Base-by-base conservation (phyloP, 768 basidiomycete genomes). In the Lentinula raphanica region DNA sequence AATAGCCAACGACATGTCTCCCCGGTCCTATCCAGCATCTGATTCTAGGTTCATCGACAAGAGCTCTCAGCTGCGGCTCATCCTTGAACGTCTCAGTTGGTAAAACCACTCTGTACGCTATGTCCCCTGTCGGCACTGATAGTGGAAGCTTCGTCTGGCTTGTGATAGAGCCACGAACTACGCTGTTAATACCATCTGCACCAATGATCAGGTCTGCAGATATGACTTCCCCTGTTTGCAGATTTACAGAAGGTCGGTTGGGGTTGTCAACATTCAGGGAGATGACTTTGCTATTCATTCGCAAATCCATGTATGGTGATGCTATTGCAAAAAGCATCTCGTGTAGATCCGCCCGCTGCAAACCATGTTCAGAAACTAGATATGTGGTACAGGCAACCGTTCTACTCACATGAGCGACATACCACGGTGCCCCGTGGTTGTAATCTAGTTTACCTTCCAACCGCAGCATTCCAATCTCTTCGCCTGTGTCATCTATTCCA, bases 151-250 rank as follows among this genome's bases (percentile, higher is more conserved):
- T 69, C 1, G 65, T 65, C 1, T 76, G 78, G 2, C 79, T 72
- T n/a, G 82, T 76, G 39, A 74, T 70, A 54, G 75, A 67, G 64
- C 75, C 57, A 0, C 74, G 75, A 2, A 79, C 59, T 17, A 67
- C 55, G 61, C 83, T 84, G 68, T 80, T 84, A 50, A 79, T 71
- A 7, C 82, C 82, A 58, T 83, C 81, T 3, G 79, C 72, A 8
- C 73, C 74, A 1, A 76, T 65, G 28, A 74, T 58, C 25, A 76
- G 60, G 42, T 76, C 73, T 4, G 71, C 66, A 2, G 54, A 53
- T 1, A 76, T 60, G 31, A 76, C 65, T 51, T 73, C 66, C 27
- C 74, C 75, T 1, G 68, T 66, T 46, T 66, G 65, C 58, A 76
- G 70, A 1, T 69, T 75, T 23, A 72, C 63, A 15, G 60, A 62